Conservation (phyloP, 495 filamentous ascomycete species). For the Tuber microsphaerosporum region DNA sequence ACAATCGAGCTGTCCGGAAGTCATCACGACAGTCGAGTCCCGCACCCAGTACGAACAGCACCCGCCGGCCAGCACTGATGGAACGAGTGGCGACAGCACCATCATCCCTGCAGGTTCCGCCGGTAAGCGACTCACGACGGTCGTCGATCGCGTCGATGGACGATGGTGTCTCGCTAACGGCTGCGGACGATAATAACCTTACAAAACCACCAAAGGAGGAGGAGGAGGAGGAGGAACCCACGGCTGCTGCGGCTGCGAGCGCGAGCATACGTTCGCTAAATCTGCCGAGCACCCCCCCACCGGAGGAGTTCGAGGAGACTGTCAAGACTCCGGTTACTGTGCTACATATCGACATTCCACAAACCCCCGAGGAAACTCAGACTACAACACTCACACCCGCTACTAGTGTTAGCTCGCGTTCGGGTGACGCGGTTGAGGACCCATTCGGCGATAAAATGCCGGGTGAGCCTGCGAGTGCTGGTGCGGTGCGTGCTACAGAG, state of each 20-base stretch:
- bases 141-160: background rate
- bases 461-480: background rate
- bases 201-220: background rate
- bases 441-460: constrained; percentile 3
- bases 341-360: background rate
- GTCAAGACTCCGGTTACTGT: constrained; percentile 5
- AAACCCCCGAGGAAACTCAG: constrained; percentile 1
- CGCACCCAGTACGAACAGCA: background rate
- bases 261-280: background rate
- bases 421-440: background rate
- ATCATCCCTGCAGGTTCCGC: background rate
- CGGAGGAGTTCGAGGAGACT: background rate
- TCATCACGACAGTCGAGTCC: background rate
- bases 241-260: background rate
- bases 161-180: constrained; percentile 2
- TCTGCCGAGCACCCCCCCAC: background rate
- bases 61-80: background rate
- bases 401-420: constrained; percentile 1
- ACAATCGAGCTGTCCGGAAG: background rate
- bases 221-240: background rate
- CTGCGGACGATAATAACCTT: background rate
- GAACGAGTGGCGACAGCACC: constrained; percentile 1
- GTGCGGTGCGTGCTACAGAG: background rate
- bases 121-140: background rate
- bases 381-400: background rate